These are phyloP conservation scores for Cinnamomum chago DNA, from an alignment of 164 flowering plant species.

Conservation along the genomic window DNA sequence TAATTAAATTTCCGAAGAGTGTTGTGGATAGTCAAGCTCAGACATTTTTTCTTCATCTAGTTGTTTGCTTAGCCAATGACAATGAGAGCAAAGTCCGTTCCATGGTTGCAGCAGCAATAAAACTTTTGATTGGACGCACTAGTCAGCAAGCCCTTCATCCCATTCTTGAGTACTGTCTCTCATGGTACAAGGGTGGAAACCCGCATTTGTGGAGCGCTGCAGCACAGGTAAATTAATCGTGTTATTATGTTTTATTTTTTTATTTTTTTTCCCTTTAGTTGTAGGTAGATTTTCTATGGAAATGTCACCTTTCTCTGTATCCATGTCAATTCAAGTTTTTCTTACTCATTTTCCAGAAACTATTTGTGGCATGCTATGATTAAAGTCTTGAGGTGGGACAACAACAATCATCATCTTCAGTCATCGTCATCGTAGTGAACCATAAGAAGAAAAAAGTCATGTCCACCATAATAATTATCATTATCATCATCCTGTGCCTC, in stretches of 20 bases:
- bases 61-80: conserved; percentile 69
- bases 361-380: too few species aligned
- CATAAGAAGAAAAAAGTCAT: too few species aligned
- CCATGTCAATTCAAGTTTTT: too few species aligned
- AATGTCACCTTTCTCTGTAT: too few species aligned
- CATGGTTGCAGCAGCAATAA: conserved; percentile 60
- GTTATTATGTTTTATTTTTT: not conserved
- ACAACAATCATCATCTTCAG: too few species aligned
- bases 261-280: not conserved
- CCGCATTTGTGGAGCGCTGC: conserved; percentile 56
- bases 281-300: too few species aligned
- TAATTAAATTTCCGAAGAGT: conserved; percentile 53
- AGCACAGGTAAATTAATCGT: conserved; percentile 63
- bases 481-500: too few species aligned
- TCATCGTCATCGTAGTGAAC: too few species aligned
- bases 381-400: too few species aligned
- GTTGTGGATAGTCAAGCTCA: conserved; percentile 47
- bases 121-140: conserved; percentile 53
- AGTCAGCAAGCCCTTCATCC: conserved; percentile 39
- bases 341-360: too few species aligned
- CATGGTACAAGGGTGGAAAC: conserved; percentile 62
- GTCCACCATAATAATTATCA: too few species aligned
- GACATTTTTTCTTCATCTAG: conserved; percentile 56
- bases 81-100: conserved; percentile 55
- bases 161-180: conserved; percentile 48